Percentiles rank a stretch among this genome's conserved stretches.
Evolutionary conservation across 1,284 basidiomycete species (phyloP).

Genomic region (Wallemia mellicola): DNA sequence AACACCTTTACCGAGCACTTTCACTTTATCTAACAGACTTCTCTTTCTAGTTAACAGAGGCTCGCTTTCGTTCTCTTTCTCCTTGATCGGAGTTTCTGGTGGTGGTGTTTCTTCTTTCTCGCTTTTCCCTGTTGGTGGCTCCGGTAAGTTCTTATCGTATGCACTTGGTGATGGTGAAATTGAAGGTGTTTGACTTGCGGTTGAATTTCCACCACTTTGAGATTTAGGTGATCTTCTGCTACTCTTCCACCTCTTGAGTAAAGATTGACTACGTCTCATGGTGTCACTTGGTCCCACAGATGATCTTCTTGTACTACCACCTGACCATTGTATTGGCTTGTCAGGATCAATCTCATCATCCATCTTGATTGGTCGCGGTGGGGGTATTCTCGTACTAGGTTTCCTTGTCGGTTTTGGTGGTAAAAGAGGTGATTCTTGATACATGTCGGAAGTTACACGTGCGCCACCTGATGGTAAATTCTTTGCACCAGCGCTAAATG

Average conservation of each 20-base stretch:
- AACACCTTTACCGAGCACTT: background rate
- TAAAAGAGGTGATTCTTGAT: slow-evolving; percentile 15
- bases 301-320: background rate
- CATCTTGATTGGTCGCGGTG: slow-evolving; percentile 35
- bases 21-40: background rate
- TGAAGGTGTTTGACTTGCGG: background rate
- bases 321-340: background rate
- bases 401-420: slow-evolving; percentile 8
- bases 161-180: background rate
- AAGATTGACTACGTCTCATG: background rate
- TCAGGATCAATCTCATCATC: background rate
- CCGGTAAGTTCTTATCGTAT: background rate
- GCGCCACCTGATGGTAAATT: slow-evolving; percentile 16
- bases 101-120: background rate
- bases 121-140: background rate
- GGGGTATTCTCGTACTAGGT: slow-evolving; percentile 26
- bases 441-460: slow-evolving; percentile 15
- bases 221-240: background rate
- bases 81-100: background rate
- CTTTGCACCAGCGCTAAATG: slow-evolving; percentile 46
- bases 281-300: background rate
- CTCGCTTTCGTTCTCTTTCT: background rate
- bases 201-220: background rate
- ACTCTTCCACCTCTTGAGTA: background rate
- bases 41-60: background rate